A percentile compares a stretch with the other conserved stretches of the same genome.
These are phyloP conservation scores for Oldenlandia corymbosa DNA, from an alignment of 257 asterid species.

Conservation along the genomic window DNA sequence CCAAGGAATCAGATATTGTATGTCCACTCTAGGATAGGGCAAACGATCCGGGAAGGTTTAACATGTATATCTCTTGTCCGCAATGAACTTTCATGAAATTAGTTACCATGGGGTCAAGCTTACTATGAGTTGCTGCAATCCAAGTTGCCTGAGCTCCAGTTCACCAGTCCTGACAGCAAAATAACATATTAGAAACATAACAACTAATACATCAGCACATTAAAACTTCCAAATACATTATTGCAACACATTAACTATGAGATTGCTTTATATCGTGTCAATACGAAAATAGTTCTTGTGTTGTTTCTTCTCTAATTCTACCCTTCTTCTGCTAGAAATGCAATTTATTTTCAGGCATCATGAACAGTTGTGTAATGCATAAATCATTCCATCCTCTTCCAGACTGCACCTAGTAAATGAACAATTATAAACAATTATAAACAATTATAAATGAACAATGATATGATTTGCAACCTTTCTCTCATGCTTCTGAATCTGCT, in stretches of 20 bases:
- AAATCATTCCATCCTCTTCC: constrained; percentile 43
- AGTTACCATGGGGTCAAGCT: constrained; percentile 72
- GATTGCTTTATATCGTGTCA: constrained; percentile 41
- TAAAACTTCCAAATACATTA: no score
- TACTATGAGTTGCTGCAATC: constrained; percentile 63
- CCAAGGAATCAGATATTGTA: background rate
- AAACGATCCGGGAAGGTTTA: background rate
- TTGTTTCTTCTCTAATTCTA: constrained; percentile 54
- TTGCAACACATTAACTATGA: no score
- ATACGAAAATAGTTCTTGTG: constrained; percentile 45
- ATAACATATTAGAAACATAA: background rate
- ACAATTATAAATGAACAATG: constrained; percentile 44
- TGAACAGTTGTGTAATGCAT: constrained; percentile 56
- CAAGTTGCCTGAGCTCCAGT: constrained; percentile 65
- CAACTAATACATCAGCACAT: no score
- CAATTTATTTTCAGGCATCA: constrained; percentile 44
- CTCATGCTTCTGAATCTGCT: constrained; percentile 66
- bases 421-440: constrained; percentile 67
- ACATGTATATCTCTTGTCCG: constrained; percentile 83
- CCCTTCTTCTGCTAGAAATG: constrained; percentile 73
- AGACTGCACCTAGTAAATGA: constrained; percentile 47
- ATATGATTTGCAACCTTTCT: constrained; percentile 63
- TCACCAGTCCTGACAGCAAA: constrained; percentile 36
- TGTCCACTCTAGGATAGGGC: background rate
- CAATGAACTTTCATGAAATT: constrained; percentile 68